phyloP scores from a whole-genome alignment of 2,329 filamentous ascomycete species.

The Clonostachys solani region DNA sequence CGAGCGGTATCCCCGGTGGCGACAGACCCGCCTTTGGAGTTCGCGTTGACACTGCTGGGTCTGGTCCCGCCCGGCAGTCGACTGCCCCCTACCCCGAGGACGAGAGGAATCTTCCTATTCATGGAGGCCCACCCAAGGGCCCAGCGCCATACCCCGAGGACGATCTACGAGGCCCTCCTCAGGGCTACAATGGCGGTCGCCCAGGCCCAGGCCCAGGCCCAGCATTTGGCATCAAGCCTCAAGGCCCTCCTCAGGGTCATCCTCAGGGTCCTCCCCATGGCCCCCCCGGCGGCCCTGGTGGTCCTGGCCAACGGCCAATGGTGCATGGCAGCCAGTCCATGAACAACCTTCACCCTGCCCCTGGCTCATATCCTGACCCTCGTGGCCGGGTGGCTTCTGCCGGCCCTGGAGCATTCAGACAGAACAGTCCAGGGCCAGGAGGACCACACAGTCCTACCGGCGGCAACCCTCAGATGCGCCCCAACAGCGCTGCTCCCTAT shows the following conservation, averaged over 20 bases:
- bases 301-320: slow-evolving; percentile 22
- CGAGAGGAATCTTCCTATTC: slow-evolving; percentile 51
- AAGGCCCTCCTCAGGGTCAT: slow-evolving; percentile 6
- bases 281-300: background rate
- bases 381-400: slow-evolving; percentile 36
- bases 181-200: slow-evolving; percentile 36
- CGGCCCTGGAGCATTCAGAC: slow-evolving; percentile 35
- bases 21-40: slow-evolving; percentile 39
- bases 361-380: slow-evolving; percentile 26
- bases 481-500: slow-evolving; percentile 13
- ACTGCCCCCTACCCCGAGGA: slow-evolving; percentile 69
- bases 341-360: slow-evolving; percentile 39
- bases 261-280: background rate
- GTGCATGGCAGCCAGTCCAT: slow-evolving; percentile 31
- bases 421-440: slow-evolving; percentile 20
- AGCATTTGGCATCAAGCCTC: slow-evolving; percentile 50
- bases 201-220: slow-evolving; percentile 38
- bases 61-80: slow-evolving; percentile 32
- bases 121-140: slow-evolving; percentile 37
- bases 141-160: slow-evolving; percentile 50
- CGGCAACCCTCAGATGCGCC: slow-evolving; percentile 7
- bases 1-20: slow-evolving; percentile 3
- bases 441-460: slow-evolving; percentile 7
- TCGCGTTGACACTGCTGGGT: slow-evolving; percentile 32
- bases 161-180: slow-evolving; percentile 24